Base-by-base conservation (phyloP, 768 basidiomycete species). In the Panellus pusillus region DNA sequence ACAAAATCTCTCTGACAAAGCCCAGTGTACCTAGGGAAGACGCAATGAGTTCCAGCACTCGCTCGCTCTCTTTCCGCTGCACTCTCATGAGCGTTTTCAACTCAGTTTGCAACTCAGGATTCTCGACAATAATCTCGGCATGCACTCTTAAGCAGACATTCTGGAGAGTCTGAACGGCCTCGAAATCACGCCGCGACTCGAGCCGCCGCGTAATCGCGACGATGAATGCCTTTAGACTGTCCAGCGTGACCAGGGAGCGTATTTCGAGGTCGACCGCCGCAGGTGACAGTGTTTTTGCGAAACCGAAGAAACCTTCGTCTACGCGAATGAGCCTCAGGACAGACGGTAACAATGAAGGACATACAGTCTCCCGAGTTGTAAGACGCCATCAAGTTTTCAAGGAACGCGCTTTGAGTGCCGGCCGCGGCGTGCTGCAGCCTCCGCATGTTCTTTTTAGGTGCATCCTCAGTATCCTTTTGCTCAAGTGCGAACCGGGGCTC, bases 181-280 rank as follows among this genome's bases (percentile, higher is more conserved):
- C 97, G 64, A 97, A 98, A 71, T 99, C 97, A 44, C 83, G 82
- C 60, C 86, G 91, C 7, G 89, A 90, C 31, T 68, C 71, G 24
- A 98, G 76, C 4, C 96, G 85, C 50, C 72, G 80, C 11, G 77
- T 80, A 20, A 98, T 75, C 0, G 93, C 89, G 53, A 77, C 73
- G 42, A 97, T 72, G 73, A 98, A 98, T 17, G 76, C 67, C 0
- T 68, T 72, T 18, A 95, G 76, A 49, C 80, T 79, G 39, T 84
- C 76, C 32, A 90, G 71, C 3, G 84, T 79, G 27, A 82, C 71
- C 48, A 98, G 72, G 1, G 88, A 87, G 9, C 92, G 90, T 19
- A 99, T 74, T 65, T 98, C 96, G 15, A 97, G 75, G 68, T 99
- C 97, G 41, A 93, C 79, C 0, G 91, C 87, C 14, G 96, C 91